Evolutionary conservation across 129 eudicot genomes (phyloP).

Genomic region (Deinandra increscens): DNA sequence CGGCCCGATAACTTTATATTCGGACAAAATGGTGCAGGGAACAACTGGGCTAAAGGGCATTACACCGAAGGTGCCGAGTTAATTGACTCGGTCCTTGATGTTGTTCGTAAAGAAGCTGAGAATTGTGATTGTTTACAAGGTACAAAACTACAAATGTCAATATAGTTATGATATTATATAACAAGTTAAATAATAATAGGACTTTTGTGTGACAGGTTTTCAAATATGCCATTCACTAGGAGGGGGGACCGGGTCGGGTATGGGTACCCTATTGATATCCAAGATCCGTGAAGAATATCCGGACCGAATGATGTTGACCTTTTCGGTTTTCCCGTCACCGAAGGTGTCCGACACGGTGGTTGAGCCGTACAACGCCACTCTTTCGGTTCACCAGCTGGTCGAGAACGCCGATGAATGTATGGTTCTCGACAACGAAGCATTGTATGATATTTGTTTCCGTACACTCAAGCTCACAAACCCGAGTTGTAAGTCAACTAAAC

Average conservation of each 20-base stretch:
- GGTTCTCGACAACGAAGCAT: slow-evolving; percentile 81
- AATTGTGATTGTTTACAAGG: slow-evolving; percentile 89
- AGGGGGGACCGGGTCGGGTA: slow-evolving; percentile 83
- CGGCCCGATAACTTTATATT: slow-evolving; percentile 79
- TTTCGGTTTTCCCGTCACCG: slow-evolving; percentile 84
- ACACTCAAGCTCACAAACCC: slow-evolving; percentile 87
- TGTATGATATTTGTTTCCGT: slow-evolving; percentile 81
- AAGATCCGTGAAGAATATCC: slow-evolving; percentile 89
- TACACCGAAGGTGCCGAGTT: slow-evolving; percentile 87
- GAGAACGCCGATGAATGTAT: slow-evolving; percentile 91
- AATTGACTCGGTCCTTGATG: slow-evolving; percentile 78
- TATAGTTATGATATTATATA: neutral
- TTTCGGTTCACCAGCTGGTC: slow-evolving; percentile 80
- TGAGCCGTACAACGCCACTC: slow-evolving; percentile 87
- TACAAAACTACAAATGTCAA: slow-evolving; percentile 7
- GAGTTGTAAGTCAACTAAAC: slow-evolving; percentile 58
- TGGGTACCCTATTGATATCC: slow-evolving; percentile 78
- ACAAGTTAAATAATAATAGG: neutral
- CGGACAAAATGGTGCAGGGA: slow-evolving; percentile 81
- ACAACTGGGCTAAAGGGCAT: slow-evolving; percentile 86
- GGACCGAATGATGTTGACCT: slow-evolving; percentile 83
- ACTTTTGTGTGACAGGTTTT: slow-evolving; percentile 42
- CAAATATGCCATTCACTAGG: slow-evolving; percentile 85
- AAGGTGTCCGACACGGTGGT: slow-evolving; percentile 89
- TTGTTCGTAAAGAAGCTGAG: slow-evolving; percentile 82